These are phyloP conservation scores for Fusarium floridanum DNA, from an alignment of 2,329 filamentous ascomycete genomes.

Conservation along the genomic window DNA sequence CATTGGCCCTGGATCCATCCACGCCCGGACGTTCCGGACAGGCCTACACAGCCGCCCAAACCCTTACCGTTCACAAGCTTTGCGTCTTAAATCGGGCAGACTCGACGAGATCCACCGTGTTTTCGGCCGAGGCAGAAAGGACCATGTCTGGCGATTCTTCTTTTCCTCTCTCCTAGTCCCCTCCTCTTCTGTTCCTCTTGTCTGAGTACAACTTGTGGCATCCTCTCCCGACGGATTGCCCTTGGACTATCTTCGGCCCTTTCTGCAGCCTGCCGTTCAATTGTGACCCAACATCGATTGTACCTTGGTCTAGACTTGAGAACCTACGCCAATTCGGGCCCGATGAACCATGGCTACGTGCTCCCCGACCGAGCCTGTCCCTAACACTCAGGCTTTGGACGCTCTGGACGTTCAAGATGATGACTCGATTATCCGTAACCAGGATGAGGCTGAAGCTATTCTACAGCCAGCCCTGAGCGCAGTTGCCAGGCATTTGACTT, in stretches of 20 bases:
- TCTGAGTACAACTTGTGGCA: conserved; percentile 25
- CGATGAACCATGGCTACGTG: conserved; percentile 27
- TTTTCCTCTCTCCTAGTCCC: conserved; percentile 25
- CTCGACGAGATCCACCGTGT: conserved; percentile 37
- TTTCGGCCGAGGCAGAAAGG: conserved; percentile 27
- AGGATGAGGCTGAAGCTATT: conserved; percentile 70
- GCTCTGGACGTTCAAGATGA: conserved; percentile 31
- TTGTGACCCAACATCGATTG: not conserved
- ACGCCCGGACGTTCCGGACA: conserved; percentile 43
- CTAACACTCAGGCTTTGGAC: conserved; percentile 15
- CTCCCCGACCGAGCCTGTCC: conserved; percentile 11
- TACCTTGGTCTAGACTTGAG: not conserved
- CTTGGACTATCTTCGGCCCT: conserved; percentile 11
- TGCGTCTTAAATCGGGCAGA: conserved; percentile 20
- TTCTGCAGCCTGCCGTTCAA: conserved; percentile 8
- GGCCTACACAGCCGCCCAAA: conserved; percentile 35
- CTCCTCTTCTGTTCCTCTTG: conserved; percentile 5
- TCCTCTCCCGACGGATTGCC: not conserved
- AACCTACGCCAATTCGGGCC: not conserved
- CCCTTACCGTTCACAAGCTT: conserved; percentile 25
- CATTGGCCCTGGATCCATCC: conserved; percentile 39
- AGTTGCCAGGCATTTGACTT: conserved; percentile 67
- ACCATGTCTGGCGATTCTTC: conserved; percentile 27
- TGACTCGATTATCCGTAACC: conserved; percentile 53
- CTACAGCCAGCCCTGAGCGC: conserved; percentile 71